Base-by-base conservation (phyloP, 1,284 basidiomycete genomes). In the Malassezia brasiliensis region DNA sequence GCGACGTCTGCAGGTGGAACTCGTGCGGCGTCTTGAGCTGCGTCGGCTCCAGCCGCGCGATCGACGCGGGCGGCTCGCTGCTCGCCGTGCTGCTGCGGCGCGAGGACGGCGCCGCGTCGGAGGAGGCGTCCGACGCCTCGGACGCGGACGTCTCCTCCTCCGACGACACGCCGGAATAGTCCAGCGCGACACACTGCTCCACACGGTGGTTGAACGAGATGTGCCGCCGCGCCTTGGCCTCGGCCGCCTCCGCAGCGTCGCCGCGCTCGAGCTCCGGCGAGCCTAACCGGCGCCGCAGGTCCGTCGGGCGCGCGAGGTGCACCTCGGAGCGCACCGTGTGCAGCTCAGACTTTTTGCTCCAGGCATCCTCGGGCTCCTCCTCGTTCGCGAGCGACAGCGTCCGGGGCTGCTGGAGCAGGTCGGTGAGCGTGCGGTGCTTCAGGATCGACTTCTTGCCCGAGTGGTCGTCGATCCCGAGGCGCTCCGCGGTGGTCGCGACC, bases 181-280 rank as follows among this genome's bases (percentile, higher is more conserved):
- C 80, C 69, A 98, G 85, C n/a, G 93, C 87, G 62, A 98, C 93
- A 73, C 85, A 90, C 76, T 96, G 94, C 76, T 96, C 89, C 36
- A 98, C 93, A 69, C 91, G 93, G 1, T 90, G 93, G 77, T 96
- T 96, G 81, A 98, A 98, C 67, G 83, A 87, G 77, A 98, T 98
- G 75, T 96, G 93, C 60, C 82, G 81, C 76, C 83, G 84, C 41
- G 56, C 50, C 20, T 59, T 53, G 20, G 51, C 17, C 20, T 31
- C 19, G 20, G n/a, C n/a, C 35, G 45, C 12, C n/a, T 17, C 35
- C 17, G 42, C 15, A 30, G 14, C 5, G 28, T 30, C n/a, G 42
- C 35, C 20, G 25, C 31, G 45, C 30, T 31, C 25, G 8, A 45
- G 32, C 7, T 47, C 45, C 2, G 45, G 45, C 45, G 45, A 34